Conservation (phyloP, 352 stramenopile species). For the Phytophthora citrophthora region DNA sequence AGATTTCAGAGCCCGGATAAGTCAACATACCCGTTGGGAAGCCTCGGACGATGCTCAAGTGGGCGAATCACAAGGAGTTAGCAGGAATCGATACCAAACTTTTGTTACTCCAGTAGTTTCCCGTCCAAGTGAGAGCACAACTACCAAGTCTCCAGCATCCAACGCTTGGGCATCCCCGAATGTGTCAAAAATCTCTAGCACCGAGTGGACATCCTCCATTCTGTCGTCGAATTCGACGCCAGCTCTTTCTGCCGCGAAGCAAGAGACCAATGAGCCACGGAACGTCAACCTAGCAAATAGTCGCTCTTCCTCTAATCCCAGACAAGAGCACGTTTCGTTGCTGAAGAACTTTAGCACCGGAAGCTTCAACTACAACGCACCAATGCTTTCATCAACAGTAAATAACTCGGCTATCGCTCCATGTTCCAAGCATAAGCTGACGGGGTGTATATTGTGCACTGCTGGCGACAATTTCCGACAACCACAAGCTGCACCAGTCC, state of each 20-base stretch:
- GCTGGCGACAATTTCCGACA: conserved; percentile 24
- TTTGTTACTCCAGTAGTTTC: conserved; percentile 13
- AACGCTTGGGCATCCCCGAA: conserved; percentile 6
- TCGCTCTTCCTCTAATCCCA: neutral
- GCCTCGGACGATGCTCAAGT: neutral
- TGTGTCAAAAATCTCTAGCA: conserved; percentile 1
- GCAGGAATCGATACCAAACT: neutral
- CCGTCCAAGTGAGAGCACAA: neutral
- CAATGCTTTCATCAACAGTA: neutral
- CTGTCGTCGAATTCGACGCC: conserved; percentile 25
- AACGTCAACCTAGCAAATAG: neutral
- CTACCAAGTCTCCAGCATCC: neutral
- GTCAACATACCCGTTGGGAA: conserved; percentile 2
- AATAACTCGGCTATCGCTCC: neutral
- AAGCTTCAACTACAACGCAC: conserved; percentile 12
- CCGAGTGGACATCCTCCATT: conserved; percentile 15
- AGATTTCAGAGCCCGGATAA: neutral
- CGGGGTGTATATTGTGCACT: conserved; percentile 70
- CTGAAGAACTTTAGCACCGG: conserved; percentile 14
- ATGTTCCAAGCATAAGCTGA: conserved; percentile 65
- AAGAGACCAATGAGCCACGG: conserved; percentile 2
- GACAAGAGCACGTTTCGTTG: conserved; percentile 11
- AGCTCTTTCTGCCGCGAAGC: conserved; percentile 10
- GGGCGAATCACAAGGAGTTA: neutral
- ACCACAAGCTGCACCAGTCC: neutral